These are phyloP conservation scores for Glaciozyma martinii DNA, from an alignment of 768 basidiomycete species.

Conservation along the genomic window DNA sequence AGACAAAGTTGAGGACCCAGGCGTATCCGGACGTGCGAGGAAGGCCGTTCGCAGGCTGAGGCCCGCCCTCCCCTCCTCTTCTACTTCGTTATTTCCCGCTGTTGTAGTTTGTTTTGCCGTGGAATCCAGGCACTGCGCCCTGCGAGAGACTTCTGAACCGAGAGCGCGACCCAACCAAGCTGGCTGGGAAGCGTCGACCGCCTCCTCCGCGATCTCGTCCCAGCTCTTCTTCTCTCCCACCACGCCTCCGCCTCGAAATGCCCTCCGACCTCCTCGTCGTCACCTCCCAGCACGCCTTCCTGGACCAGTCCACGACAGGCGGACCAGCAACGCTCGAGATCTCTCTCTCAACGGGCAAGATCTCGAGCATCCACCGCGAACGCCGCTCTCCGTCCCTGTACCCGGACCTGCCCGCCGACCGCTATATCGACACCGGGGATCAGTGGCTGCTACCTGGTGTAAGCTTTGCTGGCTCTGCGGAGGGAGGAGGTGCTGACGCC, in stretches of 20 bases:
- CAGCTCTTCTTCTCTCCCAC: no score
- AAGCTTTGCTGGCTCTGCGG: not conserved
- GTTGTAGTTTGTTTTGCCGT: no score
- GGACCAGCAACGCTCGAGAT: not conserved
- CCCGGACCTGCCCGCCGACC: constrained; percentile 36
- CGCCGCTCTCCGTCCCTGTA: constrained; percentile 7
- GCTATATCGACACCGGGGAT: constrained; percentile 44
- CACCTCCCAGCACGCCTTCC: not conserved
- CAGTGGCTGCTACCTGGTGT: constrained; percentile 59
- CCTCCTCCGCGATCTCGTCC: no score
- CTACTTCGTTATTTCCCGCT: no score
- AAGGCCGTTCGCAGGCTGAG: constrained; percentile 14
- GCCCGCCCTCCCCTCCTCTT: no score
- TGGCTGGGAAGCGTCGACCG: no score
- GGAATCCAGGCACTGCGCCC: no score
- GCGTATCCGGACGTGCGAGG: constrained; percentile 31
- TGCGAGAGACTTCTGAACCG: no score
- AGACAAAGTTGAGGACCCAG: constrained; percentile 21
- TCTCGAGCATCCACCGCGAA: constrained; percentile 46
- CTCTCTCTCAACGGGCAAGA: constrained; percentile 47
- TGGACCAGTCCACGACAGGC: not conserved
- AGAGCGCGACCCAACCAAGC: no score
- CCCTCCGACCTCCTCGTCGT: not conserved
- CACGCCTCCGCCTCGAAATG: not conserved
- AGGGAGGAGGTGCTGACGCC: not conserved